A percentile compares a stretch with the other conserved stretches of the same genome.
Evolutionary conservation across 768 basidiomycete genomes (phyloP).

Genomic region (Multifurca ochricompacta): DNA sequence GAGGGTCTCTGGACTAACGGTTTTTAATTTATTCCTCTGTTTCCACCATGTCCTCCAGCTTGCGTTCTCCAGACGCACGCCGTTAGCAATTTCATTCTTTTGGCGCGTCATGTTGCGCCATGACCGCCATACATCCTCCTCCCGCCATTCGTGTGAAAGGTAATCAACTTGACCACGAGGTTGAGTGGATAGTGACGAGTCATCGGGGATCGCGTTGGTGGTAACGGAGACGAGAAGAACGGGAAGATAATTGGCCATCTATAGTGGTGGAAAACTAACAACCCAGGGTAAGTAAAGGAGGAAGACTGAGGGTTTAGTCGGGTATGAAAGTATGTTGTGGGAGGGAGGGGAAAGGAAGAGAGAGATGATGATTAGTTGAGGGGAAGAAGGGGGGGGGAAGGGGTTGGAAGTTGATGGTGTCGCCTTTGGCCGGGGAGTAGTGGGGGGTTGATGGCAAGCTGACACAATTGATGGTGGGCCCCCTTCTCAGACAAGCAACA

Average conservation of each 20-base stretch:
- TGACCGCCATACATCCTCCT: conserved; percentile 97
- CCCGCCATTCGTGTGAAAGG: conserved; percentile 93
- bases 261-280: neutral
- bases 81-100: conserved; percentile 97
- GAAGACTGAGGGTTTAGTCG: neutral
- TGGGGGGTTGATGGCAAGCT: neutral
- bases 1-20: conserved; percentile 91
- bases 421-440: conserved; percentile 3
- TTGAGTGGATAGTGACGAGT: conserved; percentile 71
- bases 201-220: conserved; percentile 51
- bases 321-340: neutral
- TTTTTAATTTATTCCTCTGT: conserved; percentile 92
- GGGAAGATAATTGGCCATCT: conserved; percentile 64
- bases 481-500: neutral
- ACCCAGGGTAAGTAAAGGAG: neutral
- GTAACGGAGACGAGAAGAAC: conserved; percentile 59
- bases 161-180: conserved; percentile 97
- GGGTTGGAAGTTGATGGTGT: neutral
- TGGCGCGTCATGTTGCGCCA: conserved; percentile 98
- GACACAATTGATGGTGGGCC: neutral
- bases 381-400: too few species aligned
- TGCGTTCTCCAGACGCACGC: conserved; percentile 91
- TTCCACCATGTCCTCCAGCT: conserved; percentile 99
- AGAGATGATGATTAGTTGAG: neutral
- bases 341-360: neutral